Base-by-base conservation (phyloP, 2,329 filamentous ascomycete genomes). In the Ustulina deusta region DNA sequence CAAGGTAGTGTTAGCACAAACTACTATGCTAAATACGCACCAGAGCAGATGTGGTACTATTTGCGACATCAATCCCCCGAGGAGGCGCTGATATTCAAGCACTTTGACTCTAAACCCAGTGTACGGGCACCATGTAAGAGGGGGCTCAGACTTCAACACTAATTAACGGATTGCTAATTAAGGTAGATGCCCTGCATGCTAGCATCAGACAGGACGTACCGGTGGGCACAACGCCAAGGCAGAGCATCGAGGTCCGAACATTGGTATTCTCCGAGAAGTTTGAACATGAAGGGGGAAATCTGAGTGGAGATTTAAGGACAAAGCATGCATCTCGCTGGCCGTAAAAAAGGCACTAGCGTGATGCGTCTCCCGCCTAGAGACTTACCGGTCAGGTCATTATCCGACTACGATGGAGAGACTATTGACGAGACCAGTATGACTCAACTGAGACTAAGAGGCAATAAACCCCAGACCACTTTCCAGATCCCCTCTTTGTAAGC, bases 51-150 rank as follows among this genome's bases (percentile, higher is more conserved):
- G 27, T 63, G 65, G 65, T 68, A 68, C 34, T 68, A 52, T 32
- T 27, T 68, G 38, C 51, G 61, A 20, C 32, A 61, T 36, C 65
- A 63, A 48, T 48, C 54, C 1, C 65, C 65, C n/a, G 61, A 64
- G 11, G 65, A 68, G 36, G 61, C 40, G 22, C 32, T 68, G 49
- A 63, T 68, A 17, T 68, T 68, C 54, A 68, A 68, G 34, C 65
- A 60, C 36, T 64, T 68, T 27, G 61, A 63, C 51, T 64, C 60
- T 40, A 55, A 68, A 15, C 65, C 65, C n/a, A 48, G 34, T 20
- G 40, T 68, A 46, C 27, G 27, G 36, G 60, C 61, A 61, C 61
- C 65, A 10, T 64, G 65, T 68, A 44, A 64, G 65, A 27, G 32
- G 44, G 29, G 13, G 25, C 29, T 46, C 20, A 32, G 36, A 34